Percentiles rank a stretch among this genome's conserved stretches.
Conservation (phyloP, 495 filamentous ascomycete genomes). For the Xylaria telfairii region DNA sequence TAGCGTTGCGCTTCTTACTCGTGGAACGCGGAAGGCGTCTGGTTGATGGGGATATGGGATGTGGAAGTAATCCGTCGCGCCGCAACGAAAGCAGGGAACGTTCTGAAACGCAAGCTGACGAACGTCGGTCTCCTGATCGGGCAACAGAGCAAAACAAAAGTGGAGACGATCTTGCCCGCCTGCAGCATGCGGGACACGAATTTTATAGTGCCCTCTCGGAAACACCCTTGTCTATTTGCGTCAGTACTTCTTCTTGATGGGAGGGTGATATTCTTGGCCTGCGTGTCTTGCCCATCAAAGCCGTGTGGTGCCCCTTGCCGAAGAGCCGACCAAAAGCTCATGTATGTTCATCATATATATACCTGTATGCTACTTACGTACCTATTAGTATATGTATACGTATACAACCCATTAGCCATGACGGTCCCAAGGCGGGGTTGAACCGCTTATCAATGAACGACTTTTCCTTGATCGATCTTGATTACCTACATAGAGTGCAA, state of each 20-base stretch:
- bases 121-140: background rate
- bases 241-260: slow-evolving; percentile 18
- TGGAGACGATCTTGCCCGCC: slow-evolving; percentile 7
- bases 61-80: slow-evolving; percentile 13
- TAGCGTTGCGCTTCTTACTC: background rate
- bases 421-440: background rate
- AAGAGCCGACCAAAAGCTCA: slow-evolving; percentile 13
- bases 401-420: no score
- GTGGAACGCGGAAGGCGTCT: slow-evolving; percentile 1
- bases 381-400: no score
- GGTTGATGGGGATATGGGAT: background rate
- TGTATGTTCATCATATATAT: no score
- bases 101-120: slow-evolving; percentile 18
- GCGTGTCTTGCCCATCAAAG: background rate
- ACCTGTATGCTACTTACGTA: no score
- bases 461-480: background rate
- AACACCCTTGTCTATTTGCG: slow-evolving; percentile 14
- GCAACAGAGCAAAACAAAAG: background rate
- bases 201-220: background rate
- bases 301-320: slow-evolving; percentile 4
- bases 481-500: background rate
- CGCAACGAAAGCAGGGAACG: slow-evolving; percentile 18
- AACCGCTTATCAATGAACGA: background rate
- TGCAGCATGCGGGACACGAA: background rate
- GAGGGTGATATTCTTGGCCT: slow-evolving; percentile 15